Evolutionary conservation across 2,329 filamentous ascomycete genomes (phyloP), one percentile per base, ranked within the genome.

Genomic region (Venturiaceae sp.): DNA sequence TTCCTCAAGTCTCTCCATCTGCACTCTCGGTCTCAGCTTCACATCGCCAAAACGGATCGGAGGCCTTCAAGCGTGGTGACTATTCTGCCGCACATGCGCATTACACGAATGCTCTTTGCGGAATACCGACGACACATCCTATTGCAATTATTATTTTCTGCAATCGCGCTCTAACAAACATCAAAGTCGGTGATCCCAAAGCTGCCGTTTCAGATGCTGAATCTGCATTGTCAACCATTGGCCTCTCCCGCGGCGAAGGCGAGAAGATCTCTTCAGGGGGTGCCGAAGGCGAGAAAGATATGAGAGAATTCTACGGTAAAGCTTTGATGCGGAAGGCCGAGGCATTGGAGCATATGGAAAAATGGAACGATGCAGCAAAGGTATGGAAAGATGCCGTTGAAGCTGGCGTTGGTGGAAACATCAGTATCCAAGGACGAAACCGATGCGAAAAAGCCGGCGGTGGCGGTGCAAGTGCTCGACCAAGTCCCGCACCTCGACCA

Each of bases 301-400:
- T 99, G 89, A 87, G 84, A 62, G 92, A 96, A 19, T 88, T 96
- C 62, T 97, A 88, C 68, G 92, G 90, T 57, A 99, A 97, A 72
- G 92, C 92, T 0, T 76, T 97, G 32, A 92, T 89, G 74, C 87
- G 94, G 57, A 97, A 97, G 75, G 94, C 94, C 0, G 94, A 99
- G 73, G 94, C 91, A 1, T 79, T 97, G 7, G 94, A 99, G 71
- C 88, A 96, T 68, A 87, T 99, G 79, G 94, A 99, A 74, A 90
- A 87, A 69, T 99, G 92, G 92, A 74, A 76, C 2, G 92, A 97
- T 55, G 94, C 94, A 1, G 85, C 84, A 0, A 75, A 78, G 1
- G 84, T 88, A 0, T 99, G 94, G 94, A 84, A 86, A 66, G 76
- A 82, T 58, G 92, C 90, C 34, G 88, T 97, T 1, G 88, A 95